phyloP scores from a whole-genome alignment of 2,329 filamentous ascomycete species.

The Emergomyces orientalis region DNA sequence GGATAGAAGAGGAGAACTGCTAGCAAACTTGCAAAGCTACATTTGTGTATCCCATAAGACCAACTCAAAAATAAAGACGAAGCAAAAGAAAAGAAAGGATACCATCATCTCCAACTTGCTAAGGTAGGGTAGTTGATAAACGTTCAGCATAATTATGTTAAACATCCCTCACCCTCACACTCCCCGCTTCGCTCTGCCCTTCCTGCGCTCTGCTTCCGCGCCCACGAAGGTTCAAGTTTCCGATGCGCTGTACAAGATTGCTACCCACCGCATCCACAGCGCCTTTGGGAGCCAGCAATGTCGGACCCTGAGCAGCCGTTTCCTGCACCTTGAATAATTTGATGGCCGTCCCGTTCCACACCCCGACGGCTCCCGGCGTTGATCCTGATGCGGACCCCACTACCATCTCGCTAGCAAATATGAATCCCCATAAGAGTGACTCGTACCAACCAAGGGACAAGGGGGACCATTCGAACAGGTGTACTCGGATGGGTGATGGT shows the following conservation, averaged over 20 bases:
- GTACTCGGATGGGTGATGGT: constrained; percentile 62
- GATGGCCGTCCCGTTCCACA: constrained; percentile 88
- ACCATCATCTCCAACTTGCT: not conserved
- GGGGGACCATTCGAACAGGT: constrained; percentile 90
- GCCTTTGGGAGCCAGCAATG: constrained; percentile 72
- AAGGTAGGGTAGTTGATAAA: not conserved
- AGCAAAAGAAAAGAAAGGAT: not conserved
- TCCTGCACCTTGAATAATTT: constrained; percentile 86
- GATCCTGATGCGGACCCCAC: constrained; percentile 35
- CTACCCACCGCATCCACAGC: constrained; percentile 90
- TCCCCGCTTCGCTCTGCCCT: constrained; percentile 21
- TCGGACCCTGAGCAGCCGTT: constrained; percentile 68
- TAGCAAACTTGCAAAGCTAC: not conserved
- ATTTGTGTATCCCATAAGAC: not conserved
- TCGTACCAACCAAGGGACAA: constrained; percentile 92
- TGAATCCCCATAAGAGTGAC: constrained; percentile 83
- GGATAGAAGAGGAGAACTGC: not conserved
- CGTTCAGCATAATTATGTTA: constrained; percentile 15
- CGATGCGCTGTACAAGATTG: constrained; percentile 78
- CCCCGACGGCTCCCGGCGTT: constrained; percentile 74
- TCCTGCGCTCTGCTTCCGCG: constrained; percentile 27
- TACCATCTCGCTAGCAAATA: constrained; percentile 85
- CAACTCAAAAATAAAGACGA: not conserved
- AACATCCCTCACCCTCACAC: constrained; percentile 30
- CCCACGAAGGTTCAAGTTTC: constrained; percentile 63